Evolutionary conservation across 768 basidiomycete genomes (phyloP), one percentile per base, ranked within the genome.

Genomic region (Termitomyces sp.): DNA sequence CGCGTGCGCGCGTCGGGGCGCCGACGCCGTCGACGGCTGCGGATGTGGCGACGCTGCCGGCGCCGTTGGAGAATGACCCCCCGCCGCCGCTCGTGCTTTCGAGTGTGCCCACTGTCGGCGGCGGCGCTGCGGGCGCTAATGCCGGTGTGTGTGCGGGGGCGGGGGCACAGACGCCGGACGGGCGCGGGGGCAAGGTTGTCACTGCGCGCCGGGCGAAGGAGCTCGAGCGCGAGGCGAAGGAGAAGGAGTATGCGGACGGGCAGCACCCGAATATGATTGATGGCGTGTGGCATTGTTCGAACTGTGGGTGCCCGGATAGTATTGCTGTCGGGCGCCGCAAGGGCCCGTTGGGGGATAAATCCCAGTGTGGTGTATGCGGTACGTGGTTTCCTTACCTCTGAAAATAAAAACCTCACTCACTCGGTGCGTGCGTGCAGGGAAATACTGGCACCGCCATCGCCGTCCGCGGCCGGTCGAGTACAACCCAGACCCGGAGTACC

Each of bases 281-380:
- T 64, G 93, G 91, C 1, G 80, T 91, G 4, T 97, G 95, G 95
- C 92, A 94, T 74, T 98, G 95, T 69, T 93, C 92, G 20, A 96
- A 94, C 68, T 97, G 93, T 66, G 95, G 95, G 5, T 91, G 91
- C 69, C 95, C 95, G 0, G 93, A 93, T 68, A 84, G 75, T 65
- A 86, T 96, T 58, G 91, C 93, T 3, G 76, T 93, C 46, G 94
- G 94, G 2, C 77, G 92, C 61, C 79, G 93, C 64, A 95, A 95
- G 67, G 94, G 95, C 1, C 94, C 93, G 1, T 75, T 93, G 50
- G 95, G 95, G 8, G 87, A 91, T 68, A 93, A 93, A 71, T 89
- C 86, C 2, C 89, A 96, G 70, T 98, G 95, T 72, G 92, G 91
- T 35, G 80, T 84, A n/a, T 97, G 95, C 73, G 93, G 94, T 95